Evolutionary conservation across 192 early-diverging fungal genomes (phyloP).

Genomic region (Coemansia sp.): DNA sequence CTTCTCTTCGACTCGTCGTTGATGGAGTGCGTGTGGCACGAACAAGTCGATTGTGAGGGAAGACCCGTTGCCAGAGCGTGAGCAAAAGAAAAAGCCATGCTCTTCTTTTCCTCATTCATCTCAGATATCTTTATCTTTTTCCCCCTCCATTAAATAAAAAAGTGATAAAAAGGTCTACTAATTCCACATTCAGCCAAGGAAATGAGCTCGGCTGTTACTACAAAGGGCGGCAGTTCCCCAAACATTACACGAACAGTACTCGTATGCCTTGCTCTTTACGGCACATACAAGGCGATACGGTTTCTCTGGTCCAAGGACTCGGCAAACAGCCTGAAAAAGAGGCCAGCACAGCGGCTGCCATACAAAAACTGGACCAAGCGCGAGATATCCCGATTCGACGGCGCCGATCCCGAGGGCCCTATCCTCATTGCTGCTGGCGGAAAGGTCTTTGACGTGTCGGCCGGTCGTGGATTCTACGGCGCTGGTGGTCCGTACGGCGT

Average conservation of each 20-base stretch:
- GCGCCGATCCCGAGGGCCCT: constrained; percentile 28
- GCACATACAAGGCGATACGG: constrained; percentile 9
- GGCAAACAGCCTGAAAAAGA: constrained; percentile 21
- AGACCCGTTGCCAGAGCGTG: constrained; percentile 9
- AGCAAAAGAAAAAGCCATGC: not conserved
- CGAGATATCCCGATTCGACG: constrained; percentile 32
- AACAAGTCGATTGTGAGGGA: constrained; percentile 34
- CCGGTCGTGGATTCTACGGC: constrained; percentile 87
- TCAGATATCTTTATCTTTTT: not conserved
- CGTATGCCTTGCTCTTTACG: constrained; percentile 23
- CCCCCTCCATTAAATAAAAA: not conserved
- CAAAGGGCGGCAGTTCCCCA: not conserved
- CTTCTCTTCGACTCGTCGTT: constrained; percentile 33
- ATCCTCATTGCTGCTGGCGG: constrained; percentile 84
- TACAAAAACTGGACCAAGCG: constrained; percentile 47
- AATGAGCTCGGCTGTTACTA: not conserved
- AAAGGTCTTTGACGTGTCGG: constrained; percentile 87
- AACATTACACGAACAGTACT: constrained; percentile 11
- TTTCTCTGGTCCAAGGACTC: constrained; percentile 37
- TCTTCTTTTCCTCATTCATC: no score
- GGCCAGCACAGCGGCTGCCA: not conserved
- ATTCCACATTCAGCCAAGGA: no score
- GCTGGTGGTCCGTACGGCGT: constrained; percentile 85
- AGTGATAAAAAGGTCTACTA: no score
- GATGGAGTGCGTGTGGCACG: constrained; percentile 39